phyloP scores from a whole-genome alignment of 176 grass and related monocot species.

The Rhynchospora breviuscula region DNA sequence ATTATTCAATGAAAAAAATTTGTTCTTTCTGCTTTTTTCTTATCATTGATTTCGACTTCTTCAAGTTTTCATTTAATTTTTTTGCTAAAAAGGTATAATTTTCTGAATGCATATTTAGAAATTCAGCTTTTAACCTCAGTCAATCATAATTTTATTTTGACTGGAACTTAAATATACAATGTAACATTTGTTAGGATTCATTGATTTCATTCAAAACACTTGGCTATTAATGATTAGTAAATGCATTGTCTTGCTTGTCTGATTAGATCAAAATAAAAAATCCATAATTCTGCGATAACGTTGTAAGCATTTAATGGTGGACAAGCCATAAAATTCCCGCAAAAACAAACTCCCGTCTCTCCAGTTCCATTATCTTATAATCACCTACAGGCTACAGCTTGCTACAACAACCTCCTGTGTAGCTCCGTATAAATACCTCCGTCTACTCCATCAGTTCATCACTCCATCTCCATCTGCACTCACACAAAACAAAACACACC shows the following conservation, averaged over 20 bases:
- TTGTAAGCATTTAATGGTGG: conserved; percentile 3
- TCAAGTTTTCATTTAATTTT: background rate
- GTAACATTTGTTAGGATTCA: background rate
- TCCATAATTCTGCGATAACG: background rate
- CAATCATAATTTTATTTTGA: background rate
- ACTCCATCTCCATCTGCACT: background rate
- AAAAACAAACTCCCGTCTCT: background rate
- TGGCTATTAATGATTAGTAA: background rate
- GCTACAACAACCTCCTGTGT: background rate
- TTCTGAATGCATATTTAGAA: background rate
- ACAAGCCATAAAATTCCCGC: background rate
- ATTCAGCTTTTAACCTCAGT: background rate
- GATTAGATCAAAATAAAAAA: background rate
- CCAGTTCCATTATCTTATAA: background rate
- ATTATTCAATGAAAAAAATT: background rate
- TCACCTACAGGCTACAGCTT: background rate
- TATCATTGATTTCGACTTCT: too few relatives aligned
- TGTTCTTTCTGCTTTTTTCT: background rate
- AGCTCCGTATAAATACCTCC: background rate
- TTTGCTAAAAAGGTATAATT: background rate
- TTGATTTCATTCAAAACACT: background rate
- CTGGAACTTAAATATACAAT: background rate
- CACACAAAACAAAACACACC: background rate
- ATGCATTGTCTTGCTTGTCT: background rate
- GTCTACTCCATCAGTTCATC: background rate